These are phyloP conservation scores for Trichosanthes truncata DNA, from an alignment of 306 rosid species.

Conservation along the genomic window DNA sequence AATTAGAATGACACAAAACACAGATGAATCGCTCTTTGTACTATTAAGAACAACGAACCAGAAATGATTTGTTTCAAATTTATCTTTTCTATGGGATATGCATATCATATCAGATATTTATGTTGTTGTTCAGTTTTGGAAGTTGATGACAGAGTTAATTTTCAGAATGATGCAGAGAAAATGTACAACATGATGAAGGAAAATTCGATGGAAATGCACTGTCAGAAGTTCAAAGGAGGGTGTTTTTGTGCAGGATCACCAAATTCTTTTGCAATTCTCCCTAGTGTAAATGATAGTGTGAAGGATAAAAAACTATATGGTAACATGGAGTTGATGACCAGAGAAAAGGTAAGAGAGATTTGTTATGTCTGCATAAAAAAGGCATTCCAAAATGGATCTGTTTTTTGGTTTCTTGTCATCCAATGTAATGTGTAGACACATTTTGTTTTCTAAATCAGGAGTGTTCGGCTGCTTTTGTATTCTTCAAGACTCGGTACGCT, in stretches of 20 bases:
- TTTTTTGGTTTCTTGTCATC: background rate
- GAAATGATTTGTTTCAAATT: background rate
- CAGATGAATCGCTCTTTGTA: background rate
- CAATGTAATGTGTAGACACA: background rate
- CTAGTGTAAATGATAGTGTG: conserved; percentile 35
- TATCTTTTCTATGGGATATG: no score
- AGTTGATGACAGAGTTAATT: conserved; percentile 9
- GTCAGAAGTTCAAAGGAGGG: conserved; percentile 30
- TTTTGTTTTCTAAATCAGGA: conserved; percentile 34
- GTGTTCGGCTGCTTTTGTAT: conserved; percentile 85
- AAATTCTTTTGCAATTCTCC: conserved; percentile 60
- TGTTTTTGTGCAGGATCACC: conserved; percentile 47
- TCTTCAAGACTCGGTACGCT: conserved; percentile 84
- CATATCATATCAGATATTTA: background rate
- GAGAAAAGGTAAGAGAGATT: conserved; percentile 42
- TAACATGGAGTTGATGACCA: conserved; percentile 21
- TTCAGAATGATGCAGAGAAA: conserved; percentile 69
- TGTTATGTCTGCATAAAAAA: background rate
- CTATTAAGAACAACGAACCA: background rate
- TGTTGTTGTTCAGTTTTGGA: background rate
- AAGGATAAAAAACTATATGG: conserved; percentile 26
- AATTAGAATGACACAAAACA: background rate
- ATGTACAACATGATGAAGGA: conserved; percentile 45
- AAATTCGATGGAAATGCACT: conserved; percentile 29
- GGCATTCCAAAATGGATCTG: background rate